Evolutionary conservation across 192 early-diverging fungal species (phyloP), one percentile per base, ranked within the genome.

Genomic region (Entrophospora sp.): DNA sequence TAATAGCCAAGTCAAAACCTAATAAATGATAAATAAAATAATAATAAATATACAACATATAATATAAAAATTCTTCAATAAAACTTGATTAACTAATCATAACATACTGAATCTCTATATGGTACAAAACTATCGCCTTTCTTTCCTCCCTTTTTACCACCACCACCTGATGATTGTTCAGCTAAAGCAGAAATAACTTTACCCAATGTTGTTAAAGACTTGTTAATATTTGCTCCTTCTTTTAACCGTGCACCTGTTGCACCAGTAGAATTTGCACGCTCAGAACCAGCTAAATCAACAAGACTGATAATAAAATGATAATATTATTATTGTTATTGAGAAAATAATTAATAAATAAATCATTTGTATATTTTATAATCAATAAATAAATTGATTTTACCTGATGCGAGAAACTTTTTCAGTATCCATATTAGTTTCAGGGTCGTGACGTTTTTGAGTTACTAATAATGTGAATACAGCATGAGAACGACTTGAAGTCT

Each of bases 151-250:
- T 77, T 78, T 49, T 75, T 73, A 5, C 61, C 61, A 30, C n/a
- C n/a, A 2, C 61, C 67, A 14, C 62, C 28, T 27, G 69, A 71
- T 22, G 82, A 82, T 42, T 82, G 81, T 57, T 89, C 91, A 18
- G 91, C 91, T 35, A 97, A 75, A 20, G 88, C 88, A 4, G 90
- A 89, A 34, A 97, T 97, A 38, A 97, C 95, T 69, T 97, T 97
- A 5, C 95, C 95, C 31, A 97, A 76, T 0, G 91, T 89, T 0
- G 91, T 92, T 27, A 97, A 74, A 10, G 90, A 92, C 68, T 90
- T 89, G 77, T 97, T 97, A 79, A 97, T 97, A 51, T 91, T 93
- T 12, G 90, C 91, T 24, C 93, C 95, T 76, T 97, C 95, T 64
- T 90, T 91, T 9, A 96, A 70, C 8, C 94, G 81, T 48, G 74